A percentile compares a stretch with the other conserved stretches of the same genome.
phyloP scores from a whole-genome alignment of 257 asterid genomes.

The Lycium ferocissimum region DNA sequence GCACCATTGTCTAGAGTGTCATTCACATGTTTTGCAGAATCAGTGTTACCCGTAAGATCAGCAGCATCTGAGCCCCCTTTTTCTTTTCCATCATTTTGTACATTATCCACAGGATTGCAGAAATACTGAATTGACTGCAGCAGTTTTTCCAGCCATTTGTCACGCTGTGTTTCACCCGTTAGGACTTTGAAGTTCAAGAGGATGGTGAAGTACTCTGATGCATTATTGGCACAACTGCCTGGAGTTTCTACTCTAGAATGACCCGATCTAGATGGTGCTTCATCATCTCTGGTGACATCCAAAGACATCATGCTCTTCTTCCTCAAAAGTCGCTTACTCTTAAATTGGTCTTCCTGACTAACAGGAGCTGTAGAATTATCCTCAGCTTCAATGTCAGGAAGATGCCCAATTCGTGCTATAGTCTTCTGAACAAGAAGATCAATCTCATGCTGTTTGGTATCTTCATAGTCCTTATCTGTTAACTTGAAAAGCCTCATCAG shows the following conservation, averaged over 20 bases:
- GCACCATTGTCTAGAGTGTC: conserved; percentile 49
- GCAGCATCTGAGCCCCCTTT: conserved; percentile 37
- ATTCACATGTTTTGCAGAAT: conserved; percentile 37
- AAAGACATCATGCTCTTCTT: conserved; percentile 62
- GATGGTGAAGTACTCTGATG: conserved; percentile 58
- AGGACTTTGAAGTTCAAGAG: conserved; percentile 54
- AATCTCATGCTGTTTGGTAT: conserved; percentile 70
- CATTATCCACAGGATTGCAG: conserved; percentile 51
- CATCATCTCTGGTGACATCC: conserved; percentile 77
- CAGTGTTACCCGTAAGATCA: conserved; percentile 35
- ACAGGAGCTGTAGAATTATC: conserved; percentile 46
- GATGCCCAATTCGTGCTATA: conserved; percentile 63
- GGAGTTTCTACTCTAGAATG: conserved; percentile 73
- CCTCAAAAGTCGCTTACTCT: conserved; percentile 62
- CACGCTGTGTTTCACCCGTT: conserved; percentile 72
- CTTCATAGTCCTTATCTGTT: conserved; percentile 79
- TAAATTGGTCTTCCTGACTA: conserved; percentile 65
- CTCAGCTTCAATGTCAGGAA: conserved; percentile 76
- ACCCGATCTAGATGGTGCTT: conserved; percentile 51
- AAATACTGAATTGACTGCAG: conserved; percentile 62
- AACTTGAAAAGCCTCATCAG: conserved; percentile 70
- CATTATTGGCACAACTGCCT: conserved; percentile 53
- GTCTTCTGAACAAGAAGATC: conserved; percentile 83
- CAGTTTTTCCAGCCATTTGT: conserved; percentile 82
- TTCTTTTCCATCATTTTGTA: conserved; percentile 50